Evolutionary conservation across 2,329 filamentous ascomycete species (phyloP).

Genomic region (Paraconiothyrium sp.): DNA sequence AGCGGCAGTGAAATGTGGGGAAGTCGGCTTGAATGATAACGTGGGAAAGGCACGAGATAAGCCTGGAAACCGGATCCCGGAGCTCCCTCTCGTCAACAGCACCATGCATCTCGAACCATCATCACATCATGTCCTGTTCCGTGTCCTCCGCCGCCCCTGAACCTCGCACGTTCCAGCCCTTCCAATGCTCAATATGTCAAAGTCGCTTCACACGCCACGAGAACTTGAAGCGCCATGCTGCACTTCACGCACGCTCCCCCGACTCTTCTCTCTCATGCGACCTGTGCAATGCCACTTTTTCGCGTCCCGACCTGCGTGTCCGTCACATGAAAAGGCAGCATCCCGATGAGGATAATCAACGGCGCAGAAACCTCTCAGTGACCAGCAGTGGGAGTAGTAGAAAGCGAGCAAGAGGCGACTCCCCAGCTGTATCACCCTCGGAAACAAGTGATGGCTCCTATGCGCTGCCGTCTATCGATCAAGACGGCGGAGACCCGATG

Average conservation of each 20-base stretch:
- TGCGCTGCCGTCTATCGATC: background rate
- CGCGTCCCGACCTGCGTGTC: constrained; percentile 29
- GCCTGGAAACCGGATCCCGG: constrained; percentile 4
- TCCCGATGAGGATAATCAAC: constrained; percentile 18
- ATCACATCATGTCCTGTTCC: constrained; percentile 14
- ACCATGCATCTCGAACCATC: constrained; percentile 8
- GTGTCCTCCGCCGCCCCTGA: constrained; percentile 4
- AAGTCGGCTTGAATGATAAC: constrained; percentile 4
- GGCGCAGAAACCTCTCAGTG: constrained; percentile 18
- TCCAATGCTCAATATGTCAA: constrained; percentile 29
- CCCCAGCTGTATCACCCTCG: constrained; percentile 4
- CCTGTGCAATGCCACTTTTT: constrained; percentile 29
- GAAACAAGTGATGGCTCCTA: background rate
- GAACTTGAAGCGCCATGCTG: constrained; percentile 33
- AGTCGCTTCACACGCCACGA: constrained; percentile 34
- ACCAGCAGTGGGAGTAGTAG: constrained; percentile 6
- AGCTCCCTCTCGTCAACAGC: background rate
- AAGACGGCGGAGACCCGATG: background rate
- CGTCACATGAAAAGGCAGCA: constrained; percentile 34
- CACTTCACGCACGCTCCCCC: constrained; percentile 25
- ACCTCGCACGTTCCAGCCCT: constrained; percentile 26
- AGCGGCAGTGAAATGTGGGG: constrained; percentile 6
- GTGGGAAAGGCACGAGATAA: constrained; percentile 1
- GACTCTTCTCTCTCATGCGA: constrained; percentile 26
- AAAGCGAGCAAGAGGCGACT: constrained; percentile 11